Evolutionary conservation across 2,329 filamentous ascomycete species (phyloP).

Genomic region (Apiospora koreana): DNA sequence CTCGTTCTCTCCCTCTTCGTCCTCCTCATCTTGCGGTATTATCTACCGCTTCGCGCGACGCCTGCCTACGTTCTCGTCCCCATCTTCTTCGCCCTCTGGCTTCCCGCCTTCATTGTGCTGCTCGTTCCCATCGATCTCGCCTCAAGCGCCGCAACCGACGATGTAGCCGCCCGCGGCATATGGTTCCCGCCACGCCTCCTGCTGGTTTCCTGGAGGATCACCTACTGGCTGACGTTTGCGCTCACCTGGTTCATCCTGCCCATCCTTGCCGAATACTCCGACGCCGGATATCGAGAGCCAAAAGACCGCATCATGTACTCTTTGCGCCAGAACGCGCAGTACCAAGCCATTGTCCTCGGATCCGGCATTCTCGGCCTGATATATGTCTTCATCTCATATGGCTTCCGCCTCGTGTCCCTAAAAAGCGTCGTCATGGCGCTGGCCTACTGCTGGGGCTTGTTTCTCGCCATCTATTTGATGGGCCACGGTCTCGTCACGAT

Average conservation of each 20-base stretch:
- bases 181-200: slow-evolving; percentile 81
- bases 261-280: slow-evolving; percentile 89
- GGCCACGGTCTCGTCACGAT: slow-evolving; percentile 94
- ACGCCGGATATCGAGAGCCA: slow-evolving; percentile 88
- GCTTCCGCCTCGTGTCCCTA: slow-evolving; percentile 69
- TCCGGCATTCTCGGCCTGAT: slow-evolving; percentile 71
- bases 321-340: slow-evolving; percentile 82
- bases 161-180: slow-evolving; percentile 73
- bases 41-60: slow-evolving; percentile 85
- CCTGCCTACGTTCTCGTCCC: slow-evolving; percentile 88
- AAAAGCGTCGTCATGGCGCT: slow-evolving; percentile 90
- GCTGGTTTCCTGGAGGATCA: slow-evolving; percentile 88
- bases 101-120: slow-evolving; percentile 87
- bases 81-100: slow-evolving; percentile 92
- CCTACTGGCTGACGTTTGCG: slow-evolving; percentile 95
- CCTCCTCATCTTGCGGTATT: slow-evolving; percentile 83
- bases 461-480: slow-evolving; percentile 95
- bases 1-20: slow-evolving; percentile 74
- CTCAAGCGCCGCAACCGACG: slow-evolving; percentile 74
- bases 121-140: slow-evolving; percentile 95
- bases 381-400: slow-evolving; percentile 81
- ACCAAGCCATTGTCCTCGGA: slow-evolving; percentile 78
- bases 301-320: slow-evolving; percentile 82
- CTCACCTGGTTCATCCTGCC: slow-evolving; percentile 95
- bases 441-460: slow-evolving; percentile 89